These are phyloP conservation scores for Neopestalotiopsis rosae DNA, from an alignment of 2,329 filamentous ascomycete genomes.

Conservation along the genomic window DNA sequence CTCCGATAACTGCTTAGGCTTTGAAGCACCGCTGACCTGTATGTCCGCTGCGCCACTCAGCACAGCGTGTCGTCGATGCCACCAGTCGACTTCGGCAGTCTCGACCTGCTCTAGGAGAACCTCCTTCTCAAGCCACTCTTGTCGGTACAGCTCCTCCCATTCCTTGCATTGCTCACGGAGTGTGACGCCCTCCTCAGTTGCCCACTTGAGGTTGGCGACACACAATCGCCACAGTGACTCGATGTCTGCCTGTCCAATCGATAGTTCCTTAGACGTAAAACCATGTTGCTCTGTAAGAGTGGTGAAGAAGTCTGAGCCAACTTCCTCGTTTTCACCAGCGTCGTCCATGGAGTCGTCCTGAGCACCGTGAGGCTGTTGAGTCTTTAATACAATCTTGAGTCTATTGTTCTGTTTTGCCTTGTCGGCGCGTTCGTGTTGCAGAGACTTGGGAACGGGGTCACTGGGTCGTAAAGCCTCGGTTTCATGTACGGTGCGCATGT, in stretches of 20 bases:
- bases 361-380: constrained; percentile 60
- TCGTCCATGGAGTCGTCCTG: constrained; percentile 62
- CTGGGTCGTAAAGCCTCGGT: constrained; percentile 88
- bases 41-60: constrained; percentile 53
- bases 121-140: constrained; percentile 83
- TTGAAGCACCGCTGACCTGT: constrained; percentile 35
- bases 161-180: constrained; percentile 69
- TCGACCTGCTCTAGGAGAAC: constrained; percentile 76
- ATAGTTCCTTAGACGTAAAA: constrained; percentile 70
- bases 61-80: constrained; percentile 61
- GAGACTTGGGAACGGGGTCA: constrained; percentile 75
- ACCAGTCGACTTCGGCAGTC: constrained; percentile 69
- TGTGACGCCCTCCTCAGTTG: constrained; percentile 67
- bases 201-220: constrained; percentile 75
- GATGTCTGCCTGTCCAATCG: constrained; percentile 49
- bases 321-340: constrained; percentile 58
- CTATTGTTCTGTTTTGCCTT: constrained; percentile 52
- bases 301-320: constrained; percentile 64
- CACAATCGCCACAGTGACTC: constrained; percentile 71
- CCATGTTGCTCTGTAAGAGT: constrained; percentile 60
- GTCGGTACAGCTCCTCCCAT: constrained; percentile 69
- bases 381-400: constrained; percentile 69
- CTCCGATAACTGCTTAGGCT: neutral
- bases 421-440: constrained; percentile 51
- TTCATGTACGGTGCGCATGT: constrained; percentile 98